Percentiles rank a stretch among this genome's conserved stretches.
These are phyloP conservation scores for Capsicum baccatum DNA, from an alignment of 257 asterid genomes.

Conservation along the genomic window DNA sequence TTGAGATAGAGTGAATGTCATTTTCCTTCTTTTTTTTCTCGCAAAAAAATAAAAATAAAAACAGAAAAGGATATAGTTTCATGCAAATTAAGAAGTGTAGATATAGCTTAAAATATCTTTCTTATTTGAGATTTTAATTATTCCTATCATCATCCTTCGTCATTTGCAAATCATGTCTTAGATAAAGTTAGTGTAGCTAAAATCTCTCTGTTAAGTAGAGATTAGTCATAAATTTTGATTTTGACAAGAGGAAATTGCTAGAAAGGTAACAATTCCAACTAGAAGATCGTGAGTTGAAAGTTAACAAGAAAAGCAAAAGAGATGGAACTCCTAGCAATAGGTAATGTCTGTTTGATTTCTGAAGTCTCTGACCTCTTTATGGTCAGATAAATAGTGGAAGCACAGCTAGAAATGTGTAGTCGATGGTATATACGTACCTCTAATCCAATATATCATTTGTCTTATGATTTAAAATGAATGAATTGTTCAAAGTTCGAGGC, in stretches of 20 bases:
- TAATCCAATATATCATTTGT: no score
- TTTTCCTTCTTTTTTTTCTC: not conserved
- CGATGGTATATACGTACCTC: not conserved
- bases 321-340: no score
- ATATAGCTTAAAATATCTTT: not conserved
- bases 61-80: not conserved
- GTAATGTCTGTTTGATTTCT: no score
- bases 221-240: no score
- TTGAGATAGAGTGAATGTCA: not conserved
- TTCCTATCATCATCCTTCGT: not conserved
- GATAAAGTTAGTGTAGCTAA: not conserved
- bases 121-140: not conserved
- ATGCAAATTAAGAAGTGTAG: not conserved
- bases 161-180: not conserved
- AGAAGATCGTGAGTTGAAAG: no score
- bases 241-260: no score
- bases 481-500: no score
- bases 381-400: not conserved
- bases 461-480: no score
- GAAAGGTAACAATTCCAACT: no score
- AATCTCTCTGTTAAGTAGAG: not conserved
- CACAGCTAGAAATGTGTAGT: slow-evolving; percentile 7
- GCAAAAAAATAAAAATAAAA: not conserved
- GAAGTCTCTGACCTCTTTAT: not conserved
- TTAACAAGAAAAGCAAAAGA: no score